Percentiles rank a stretch among this genome's conserved stretches.
phyloP scores from a whole-genome alignment of 495 filamentous ascomycete genomes.

The Penicillium bovifimosum region DNA sequence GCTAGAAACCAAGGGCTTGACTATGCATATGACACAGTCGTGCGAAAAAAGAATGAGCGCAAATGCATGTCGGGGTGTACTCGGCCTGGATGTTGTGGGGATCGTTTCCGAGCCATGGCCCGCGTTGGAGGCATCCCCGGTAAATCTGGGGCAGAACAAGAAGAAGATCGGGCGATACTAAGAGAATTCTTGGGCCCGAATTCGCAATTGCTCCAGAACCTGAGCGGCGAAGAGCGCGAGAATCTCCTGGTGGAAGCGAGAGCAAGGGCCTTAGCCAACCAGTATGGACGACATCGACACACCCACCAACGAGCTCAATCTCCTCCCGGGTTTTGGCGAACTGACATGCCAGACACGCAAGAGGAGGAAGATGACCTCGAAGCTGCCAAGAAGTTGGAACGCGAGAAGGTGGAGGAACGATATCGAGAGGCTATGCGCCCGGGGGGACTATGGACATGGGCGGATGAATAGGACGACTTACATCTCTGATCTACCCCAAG shows the following conservation, averaged over 20 bases:
- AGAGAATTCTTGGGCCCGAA: conserved; percentile 64
- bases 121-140: conserved; percentile 32
- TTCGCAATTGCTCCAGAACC: conserved; percentile 25
- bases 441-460: conserved; percentile 70
- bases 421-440: conserved; percentile 75
- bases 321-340: conserved; percentile 85
- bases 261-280: conserved; percentile 60
- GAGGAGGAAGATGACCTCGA: conserved; percentile 58
- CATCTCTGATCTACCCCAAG: neutral
- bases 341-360: conserved; percentile 82
- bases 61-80: conserved; percentile 75
- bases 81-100: conserved; percentile 70
- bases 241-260: conserved; percentile 62
- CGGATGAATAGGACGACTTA: conserved; percentile 58
- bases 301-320: conserved; percentile 61
- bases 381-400: conserved; percentile 53
- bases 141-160: conserved; percentile 17
- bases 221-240: conserved; percentile 48
- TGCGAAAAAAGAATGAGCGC: conserved; percentile 69
- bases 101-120: conserved; percentile 61
- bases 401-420: conserved; percentile 62
- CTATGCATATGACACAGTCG: conserved; percentile 68
- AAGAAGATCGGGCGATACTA: conserved; percentile 50
- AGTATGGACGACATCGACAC: conserved; percentile 70
- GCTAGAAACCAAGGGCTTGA: conserved; percentile 62